A percentile compares a stretch with the other conserved stretches of the same genome.
Conservation (phyloP, 2,329 filamentous ascomycete genomes). For the Sphaerulina vaccinii region DNA sequence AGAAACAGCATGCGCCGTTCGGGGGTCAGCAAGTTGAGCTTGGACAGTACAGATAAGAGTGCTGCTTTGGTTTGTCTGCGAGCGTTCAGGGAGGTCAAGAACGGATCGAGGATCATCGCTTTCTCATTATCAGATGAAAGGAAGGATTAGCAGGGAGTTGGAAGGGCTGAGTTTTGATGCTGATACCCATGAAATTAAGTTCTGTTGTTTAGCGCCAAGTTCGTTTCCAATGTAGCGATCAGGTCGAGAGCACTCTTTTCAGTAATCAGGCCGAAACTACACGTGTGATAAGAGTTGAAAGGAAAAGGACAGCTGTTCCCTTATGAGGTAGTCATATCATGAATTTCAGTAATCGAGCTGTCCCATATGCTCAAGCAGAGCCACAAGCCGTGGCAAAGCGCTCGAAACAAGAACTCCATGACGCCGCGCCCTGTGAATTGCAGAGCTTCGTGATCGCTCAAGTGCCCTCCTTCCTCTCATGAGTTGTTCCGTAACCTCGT, state of each 20-base stretch:
- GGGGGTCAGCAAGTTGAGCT: background rate
- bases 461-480: background rate
- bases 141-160: background rate
- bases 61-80: background rate
- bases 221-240: too few relatives aligned
- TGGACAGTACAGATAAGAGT: background rate
- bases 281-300: too few relatives aligned
- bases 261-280: too few relatives aligned
- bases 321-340: too few relatives aligned
- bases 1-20: conserved; percentile 13
- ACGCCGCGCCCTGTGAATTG: conserved; percentile 5
- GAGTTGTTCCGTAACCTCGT: background rate
- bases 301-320: too few relatives aligned
- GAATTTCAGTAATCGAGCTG: background rate
- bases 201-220: too few relatives aligned
- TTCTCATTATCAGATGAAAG: too few relatives aligned
- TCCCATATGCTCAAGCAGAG: background rate
- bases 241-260: too few relatives aligned
- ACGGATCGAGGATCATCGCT: too few relatives aligned
- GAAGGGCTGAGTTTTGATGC: background rate
- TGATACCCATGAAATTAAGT: conserved; percentile 4
- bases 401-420: conserved; percentile 2
- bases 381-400: background rate
- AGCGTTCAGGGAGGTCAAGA: background rate
- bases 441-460: background rate